Base-by-base conservation (phyloP, 1,284 basidiomycete species). In the Leccinum cinnamomeum region DNA sequence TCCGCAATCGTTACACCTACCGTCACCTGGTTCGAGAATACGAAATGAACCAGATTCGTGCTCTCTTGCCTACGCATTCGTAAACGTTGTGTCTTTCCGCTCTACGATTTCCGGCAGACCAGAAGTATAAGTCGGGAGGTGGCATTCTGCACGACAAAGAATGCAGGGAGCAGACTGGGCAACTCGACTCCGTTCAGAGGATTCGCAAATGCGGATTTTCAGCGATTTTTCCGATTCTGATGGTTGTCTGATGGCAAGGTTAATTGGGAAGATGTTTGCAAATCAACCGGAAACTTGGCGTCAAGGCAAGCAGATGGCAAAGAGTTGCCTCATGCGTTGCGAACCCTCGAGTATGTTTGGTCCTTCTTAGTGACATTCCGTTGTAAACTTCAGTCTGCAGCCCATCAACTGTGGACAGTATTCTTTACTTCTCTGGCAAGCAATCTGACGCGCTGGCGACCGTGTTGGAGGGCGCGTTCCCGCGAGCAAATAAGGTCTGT, bases 371-470 rank as follows among this genome's bases (percentile, higher is more conserved):
- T 23, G 25, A 3, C 7, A 53, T 53, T 46, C 39, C 14, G 54
- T 33, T 62, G 41, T 39, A 50, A 60, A 60, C 50, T 7, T 23
- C 20, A 56, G 2, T 59, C 48, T n/a, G 18, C 50, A 72, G 70
- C 46, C 55, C 71, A 12, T 64, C 58, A 37, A 1, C 56, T n/a
- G 10, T 66, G 51, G 30, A 66, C 16, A 65, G 53, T 2, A 69
- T 93, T 14, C 57, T 93, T 6, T 87, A 87, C 65, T 78, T 91
- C 56, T 85, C 86, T 20, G 90, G 91, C 67, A 76, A 75, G 18
- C 79, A 84, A 1, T 84, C 86, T 0, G 85, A 91, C 70, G 88
- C 88, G 1, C 76, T 92, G n/a, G 74, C 79, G 4, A 81, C 79
- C 53, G 76, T 84, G 11, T 76, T 92, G 7, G 68, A 68, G 25